phyloP scores from a whole-genome alignment of 495 filamentous ascomycete genomes.

The Evernia prunastri region DNA sequence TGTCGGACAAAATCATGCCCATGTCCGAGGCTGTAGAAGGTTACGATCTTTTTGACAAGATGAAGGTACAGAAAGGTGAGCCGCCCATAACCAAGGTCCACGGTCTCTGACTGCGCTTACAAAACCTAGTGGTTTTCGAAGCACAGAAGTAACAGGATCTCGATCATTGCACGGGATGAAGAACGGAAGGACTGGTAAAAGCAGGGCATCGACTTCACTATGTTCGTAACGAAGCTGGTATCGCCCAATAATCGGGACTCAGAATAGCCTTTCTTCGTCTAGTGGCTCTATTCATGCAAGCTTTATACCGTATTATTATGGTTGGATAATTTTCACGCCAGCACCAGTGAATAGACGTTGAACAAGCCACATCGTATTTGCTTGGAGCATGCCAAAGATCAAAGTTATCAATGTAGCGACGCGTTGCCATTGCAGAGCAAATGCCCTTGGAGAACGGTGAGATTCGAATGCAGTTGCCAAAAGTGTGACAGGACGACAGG shows the following conservation, averaged over 20 bases:
- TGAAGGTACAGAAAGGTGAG: constrained; percentile 83
- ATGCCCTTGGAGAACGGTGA: constrained; percentile 8
- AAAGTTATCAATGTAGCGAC: constrained; percentile 1
- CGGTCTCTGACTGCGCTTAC: constrained; percentile 3
- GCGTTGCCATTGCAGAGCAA: constrained; percentile 13
- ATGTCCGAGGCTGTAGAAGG: constrained; percentile 76
- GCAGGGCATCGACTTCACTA: background rate
- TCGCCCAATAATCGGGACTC: background rate
- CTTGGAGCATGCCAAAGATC: background rate
- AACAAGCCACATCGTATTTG: background rate
- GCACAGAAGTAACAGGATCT: constrained; percentile 38
- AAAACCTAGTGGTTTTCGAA: constrained; percentile 46
- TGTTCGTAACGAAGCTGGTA: background rate
- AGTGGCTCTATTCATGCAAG: background rate
- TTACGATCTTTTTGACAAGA: constrained; percentile 86
- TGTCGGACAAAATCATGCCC: constrained; percentile 91
- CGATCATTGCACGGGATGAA: background rate
- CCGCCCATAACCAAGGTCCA: background rate
- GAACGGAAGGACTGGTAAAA: background rate
- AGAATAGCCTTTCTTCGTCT: background rate
- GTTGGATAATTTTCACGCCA: background rate
- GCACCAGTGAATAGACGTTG: background rate
- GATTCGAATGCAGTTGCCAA: constrained; percentile 9
- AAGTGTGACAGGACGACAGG: constrained; percentile 8
- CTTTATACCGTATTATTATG: background rate